phyloP scores from a whole-genome alignment of 345 rosid species.

The Streptanthus diversifolius region DNA sequence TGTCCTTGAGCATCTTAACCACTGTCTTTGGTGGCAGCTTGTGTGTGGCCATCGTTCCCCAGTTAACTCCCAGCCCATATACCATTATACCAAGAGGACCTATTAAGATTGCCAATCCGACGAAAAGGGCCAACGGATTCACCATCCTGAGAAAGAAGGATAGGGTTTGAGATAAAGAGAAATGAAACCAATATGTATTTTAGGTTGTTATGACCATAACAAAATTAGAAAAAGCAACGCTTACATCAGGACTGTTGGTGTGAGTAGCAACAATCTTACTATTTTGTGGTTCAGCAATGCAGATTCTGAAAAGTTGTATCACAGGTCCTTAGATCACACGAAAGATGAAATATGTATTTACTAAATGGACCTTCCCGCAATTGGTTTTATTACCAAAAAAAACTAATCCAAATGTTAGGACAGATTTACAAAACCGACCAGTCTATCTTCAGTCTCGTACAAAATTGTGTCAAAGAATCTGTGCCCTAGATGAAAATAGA shows the following conservation, averaged over 20 bases:
- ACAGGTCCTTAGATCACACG: no score
- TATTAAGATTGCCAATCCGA: not conserved
- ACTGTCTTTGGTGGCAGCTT: slow-evolving; percentile 57
- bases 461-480: no score
- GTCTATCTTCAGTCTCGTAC: no score
- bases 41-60: slow-evolving; percentile 86
- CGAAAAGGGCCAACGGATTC: slow-evolving; percentile 4
- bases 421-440: no score
- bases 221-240: slow-evolving; percentile 2
- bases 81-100: not conserved
- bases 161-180: not conserved
- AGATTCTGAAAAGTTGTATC: no score
- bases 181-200: not conserved
- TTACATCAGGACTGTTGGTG: slow-evolving; percentile 92
- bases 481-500: no score
- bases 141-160: slow-evolving; percentile 1
- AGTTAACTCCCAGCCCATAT: slow-evolving; percentile 68
- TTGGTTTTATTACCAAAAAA: no score
- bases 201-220: not conserved
- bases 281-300: no score
- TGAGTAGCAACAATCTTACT: slow-evolving; percentile 92
- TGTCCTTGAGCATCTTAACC: slow-evolving; percentile 67
- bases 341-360: no score
- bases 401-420: no score
- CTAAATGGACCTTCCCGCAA: no score